A percentile compares a stretch with the other conserved stretches of the same genome.
Conservation (phyloP, 805 yeast species). For the Barnettozyma botsteinii region DNA sequence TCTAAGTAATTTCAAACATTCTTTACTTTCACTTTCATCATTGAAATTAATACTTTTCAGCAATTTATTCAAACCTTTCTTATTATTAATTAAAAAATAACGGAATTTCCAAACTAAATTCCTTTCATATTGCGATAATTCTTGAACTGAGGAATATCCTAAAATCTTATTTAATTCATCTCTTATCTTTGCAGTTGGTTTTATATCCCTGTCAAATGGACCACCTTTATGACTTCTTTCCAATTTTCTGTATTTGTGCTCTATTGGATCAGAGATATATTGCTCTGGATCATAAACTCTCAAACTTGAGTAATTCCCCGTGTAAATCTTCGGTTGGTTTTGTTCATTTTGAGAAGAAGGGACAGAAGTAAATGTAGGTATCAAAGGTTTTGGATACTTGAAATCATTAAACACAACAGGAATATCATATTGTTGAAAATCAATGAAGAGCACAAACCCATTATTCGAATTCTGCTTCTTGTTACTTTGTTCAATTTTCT, state of each 20-base stretch:
- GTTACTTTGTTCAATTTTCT: constrained; percentile 36
- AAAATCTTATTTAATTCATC: constrained; percentile 67
- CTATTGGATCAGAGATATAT: constrained; percentile 72
- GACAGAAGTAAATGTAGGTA: constrained; percentile 39
- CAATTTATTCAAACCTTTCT: constrained; percentile 69
- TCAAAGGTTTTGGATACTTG: constrained; percentile 32
- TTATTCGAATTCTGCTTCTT: constrained; percentile 23
- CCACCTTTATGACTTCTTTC: constrained; percentile 79
- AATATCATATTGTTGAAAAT: constrained; percentile 59
- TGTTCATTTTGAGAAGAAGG: constrained; percentile 26
- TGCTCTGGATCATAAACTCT: constrained; percentile 67
- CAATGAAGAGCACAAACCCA: constrained; percentile 42
- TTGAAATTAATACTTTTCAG: constrained; percentile 86
- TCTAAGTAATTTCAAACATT: constrained; percentile 68
- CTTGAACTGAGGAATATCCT: constrained; percentile 77
- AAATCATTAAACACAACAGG: constrained; percentile 68
- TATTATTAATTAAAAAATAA: constrained; percentile 67
- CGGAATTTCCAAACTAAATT: constrained; percentile 88
- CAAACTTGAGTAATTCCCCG: constrained; percentile 30
- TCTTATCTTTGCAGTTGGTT: constrained; percentile 81
- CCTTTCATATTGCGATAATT: constrained; percentile 74
- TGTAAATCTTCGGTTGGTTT: constrained; percentile 25
- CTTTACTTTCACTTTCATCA: constrained; percentile 72
- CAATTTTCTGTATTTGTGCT: constrained; percentile 74
- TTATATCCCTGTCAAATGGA: constrained; percentile 73